Evolutionary conservation across 2,329 filamentous ascomycete genomes (phyloP).

Genomic region (Neopestalotiopsis sp.): DNA sequence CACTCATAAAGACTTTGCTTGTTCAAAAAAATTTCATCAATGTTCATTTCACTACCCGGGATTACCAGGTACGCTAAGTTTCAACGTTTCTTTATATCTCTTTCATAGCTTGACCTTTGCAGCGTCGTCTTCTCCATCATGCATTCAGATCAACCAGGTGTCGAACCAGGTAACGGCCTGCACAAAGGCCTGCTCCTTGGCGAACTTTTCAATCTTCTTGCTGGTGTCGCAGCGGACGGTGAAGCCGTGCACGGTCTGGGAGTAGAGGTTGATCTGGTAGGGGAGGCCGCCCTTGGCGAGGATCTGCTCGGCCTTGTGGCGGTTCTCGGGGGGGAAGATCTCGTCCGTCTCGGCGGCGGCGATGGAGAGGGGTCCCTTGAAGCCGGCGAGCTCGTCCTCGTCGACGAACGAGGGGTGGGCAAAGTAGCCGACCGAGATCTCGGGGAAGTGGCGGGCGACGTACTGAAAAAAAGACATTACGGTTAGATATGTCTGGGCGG

Average conservation of each 20-base stretch:
- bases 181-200: conserved; percentile 81
- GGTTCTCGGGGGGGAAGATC: conserved; percentile 69
- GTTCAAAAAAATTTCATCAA: background rate
- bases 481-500: too few relatives aligned
- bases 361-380: conserved; percentile 73
- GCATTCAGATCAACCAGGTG: conserved; percentile 30
- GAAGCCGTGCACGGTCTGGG: conserved; percentile 76
- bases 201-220: conserved; percentile 65
- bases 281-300: conserved; percentile 60
- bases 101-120: conserved; percentile 5
- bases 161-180: conserved; percentile 83
- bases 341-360: conserved; percentile 67
- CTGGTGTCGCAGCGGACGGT: conserved; percentile 69
- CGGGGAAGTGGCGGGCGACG: conserved; percentile 70
- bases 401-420: conserved; percentile 81
- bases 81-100: background rate
- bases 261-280: conserved; percentile 81
- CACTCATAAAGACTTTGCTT: background rate
- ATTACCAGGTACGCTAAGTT: background rate
- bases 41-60: conserved; percentile 8
- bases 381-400: conserved; percentile 67
- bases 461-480: conserved; percentile 53
- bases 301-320: conserved; percentile 69
- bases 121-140: too few relatives aligned
- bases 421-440: conserved; percentile 72